Evolutionary conservation across 179 eudicot species (phyloP).

Genomic region (Silene coronaria): DNA sequence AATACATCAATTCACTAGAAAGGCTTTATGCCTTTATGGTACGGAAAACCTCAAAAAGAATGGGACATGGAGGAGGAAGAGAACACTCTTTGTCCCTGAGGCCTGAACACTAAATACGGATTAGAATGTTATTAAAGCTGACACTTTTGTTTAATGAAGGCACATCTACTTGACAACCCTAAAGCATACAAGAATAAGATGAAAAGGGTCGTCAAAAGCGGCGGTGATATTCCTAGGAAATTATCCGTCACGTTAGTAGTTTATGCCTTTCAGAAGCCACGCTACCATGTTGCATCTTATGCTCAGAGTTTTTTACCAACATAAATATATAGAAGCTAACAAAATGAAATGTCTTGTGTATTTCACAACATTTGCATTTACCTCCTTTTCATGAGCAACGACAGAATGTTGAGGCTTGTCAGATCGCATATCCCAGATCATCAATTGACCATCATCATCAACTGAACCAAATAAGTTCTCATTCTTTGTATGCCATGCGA

Average conservation of each 20-base stretch:
- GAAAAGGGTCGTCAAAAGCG: neutral
- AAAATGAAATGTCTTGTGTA: neutral
- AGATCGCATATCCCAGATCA: conserved; percentile 85
- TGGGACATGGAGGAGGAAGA: neutral
- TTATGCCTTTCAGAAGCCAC: neutral
- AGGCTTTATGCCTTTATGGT: too few species aligned
- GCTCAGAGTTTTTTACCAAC: neutral
- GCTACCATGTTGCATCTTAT: neutral
- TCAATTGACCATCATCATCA: conserved; percentile 72
- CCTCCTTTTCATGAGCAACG: conserved; percentile 84
- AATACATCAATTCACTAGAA: neutral
- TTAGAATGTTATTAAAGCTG: neutral
- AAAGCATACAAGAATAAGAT: neutral
- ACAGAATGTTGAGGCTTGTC: conserved; percentile 70
- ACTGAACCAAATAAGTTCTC: conserved; percentile 84
- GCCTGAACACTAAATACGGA: neutral
- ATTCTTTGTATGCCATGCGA: conserved; percentile 73
- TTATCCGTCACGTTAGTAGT: neutral
- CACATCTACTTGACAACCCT: neutral
- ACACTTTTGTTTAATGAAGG: neutral
- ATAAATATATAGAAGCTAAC: neutral
- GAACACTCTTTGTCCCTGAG: neutral
- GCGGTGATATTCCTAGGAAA: neutral
- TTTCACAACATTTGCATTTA: conserved; percentile 10
- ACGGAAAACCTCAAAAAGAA: neutral